Conservation (phyloP, 2,329 filamentous ascomycete species). For the Hymenotorrendiella dingleyae region DNA sequence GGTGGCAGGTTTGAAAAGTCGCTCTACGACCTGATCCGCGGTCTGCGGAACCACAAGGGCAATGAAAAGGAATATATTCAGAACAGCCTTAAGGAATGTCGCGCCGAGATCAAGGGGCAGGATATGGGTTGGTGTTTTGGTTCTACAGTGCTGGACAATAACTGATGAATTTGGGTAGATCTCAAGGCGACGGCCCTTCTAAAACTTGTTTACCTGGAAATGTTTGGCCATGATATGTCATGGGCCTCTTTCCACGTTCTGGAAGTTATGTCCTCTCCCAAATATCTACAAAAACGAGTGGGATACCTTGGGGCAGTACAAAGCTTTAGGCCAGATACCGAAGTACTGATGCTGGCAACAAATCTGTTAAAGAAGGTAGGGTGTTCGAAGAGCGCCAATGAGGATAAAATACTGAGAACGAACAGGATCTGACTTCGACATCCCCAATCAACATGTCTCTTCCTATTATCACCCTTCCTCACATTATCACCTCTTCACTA, state of each 20-base stretch:
- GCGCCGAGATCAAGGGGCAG: conserved; percentile 81
- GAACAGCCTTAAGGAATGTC: conserved; percentile 90
- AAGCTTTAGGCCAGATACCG: conserved; percentile 91
- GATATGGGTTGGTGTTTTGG: conserved; percentile 68
- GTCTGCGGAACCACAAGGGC: conserved; percentile 90
- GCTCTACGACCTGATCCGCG: conserved; percentile 95
- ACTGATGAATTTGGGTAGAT: conserved; percentile 45
- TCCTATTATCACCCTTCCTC: conserved; percentile 84
- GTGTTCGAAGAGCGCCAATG: not conserved
- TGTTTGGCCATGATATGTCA: conserved; percentile 99
- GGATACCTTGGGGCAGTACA: conserved; percentile 94
- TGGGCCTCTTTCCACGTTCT: conserved; percentile 98
- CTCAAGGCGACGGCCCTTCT: conserved; percentile 92
- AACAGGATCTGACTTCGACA: conserved; percentile 65
- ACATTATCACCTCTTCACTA: conserved; percentile 87
- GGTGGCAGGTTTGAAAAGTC: conserved; percentile 91
- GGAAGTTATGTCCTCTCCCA: conserved; percentile 95
- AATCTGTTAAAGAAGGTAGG: conserved; percentile 88
- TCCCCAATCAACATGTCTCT: conserved; percentile 73
- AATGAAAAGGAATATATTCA: conserved; percentile 94
- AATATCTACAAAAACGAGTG: conserved; percentile 91
- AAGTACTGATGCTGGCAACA: conserved; percentile 95
- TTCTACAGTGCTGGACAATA: not conserved
- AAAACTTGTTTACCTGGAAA: conserved; percentile 96
- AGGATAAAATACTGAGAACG: conserved; percentile 9